Base-by-base conservation (phyloP, 495 filamentous ascomycete genomes). In the Penicillium lividum region DNA sequence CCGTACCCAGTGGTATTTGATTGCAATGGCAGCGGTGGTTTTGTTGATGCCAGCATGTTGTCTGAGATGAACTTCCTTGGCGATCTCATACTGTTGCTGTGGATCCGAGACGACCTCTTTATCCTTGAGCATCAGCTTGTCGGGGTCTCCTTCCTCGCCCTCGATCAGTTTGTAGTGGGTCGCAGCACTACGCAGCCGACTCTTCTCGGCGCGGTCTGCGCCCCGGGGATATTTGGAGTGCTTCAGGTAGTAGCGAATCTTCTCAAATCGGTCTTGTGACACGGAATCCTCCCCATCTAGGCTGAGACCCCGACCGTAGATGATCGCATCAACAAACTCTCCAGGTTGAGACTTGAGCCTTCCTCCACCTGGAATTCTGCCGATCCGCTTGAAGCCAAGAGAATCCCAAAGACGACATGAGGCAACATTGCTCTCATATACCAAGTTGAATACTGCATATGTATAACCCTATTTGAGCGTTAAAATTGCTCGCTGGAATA, bases 1-100 rank as follows among this genome's bases (percentile, higher is more conserved):
- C 33, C 94, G 83, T n/a, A 95, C 93, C 94, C 94, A 98, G 69
- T 97, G 94, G 66, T 91, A 97, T 62, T 89, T 89, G 71, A 96
- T 89, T 3, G 94, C 92, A 61, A 98, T 97, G 22, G 86, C 88
- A 8, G 92, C 91, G 0, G 94, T 98, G 2, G 93, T 97, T 74
- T 97, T 98, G 80, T 98, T 98, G 74, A 98, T 98, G 53, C 94
- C 94, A 5, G 88, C 91, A 70, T 98, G 94, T n/a, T 85, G 79
- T 50, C 84, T 74, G 46, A 85, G 74, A 71, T 98, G 94, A 11
- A 92, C 80, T 36, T 79, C 75, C 36, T 86, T 78, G 6, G 92
- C 91, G 67, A 98, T 93, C 53, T 94, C 90, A 73, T 95, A 96
- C 74, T 98, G 94, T 61, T 86, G 84, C 69, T 92, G 85, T 7